Base-by-base conservation (phyloP, 768 basidiomycete species). In the Erythrobasidium yunnanense region DNA sequence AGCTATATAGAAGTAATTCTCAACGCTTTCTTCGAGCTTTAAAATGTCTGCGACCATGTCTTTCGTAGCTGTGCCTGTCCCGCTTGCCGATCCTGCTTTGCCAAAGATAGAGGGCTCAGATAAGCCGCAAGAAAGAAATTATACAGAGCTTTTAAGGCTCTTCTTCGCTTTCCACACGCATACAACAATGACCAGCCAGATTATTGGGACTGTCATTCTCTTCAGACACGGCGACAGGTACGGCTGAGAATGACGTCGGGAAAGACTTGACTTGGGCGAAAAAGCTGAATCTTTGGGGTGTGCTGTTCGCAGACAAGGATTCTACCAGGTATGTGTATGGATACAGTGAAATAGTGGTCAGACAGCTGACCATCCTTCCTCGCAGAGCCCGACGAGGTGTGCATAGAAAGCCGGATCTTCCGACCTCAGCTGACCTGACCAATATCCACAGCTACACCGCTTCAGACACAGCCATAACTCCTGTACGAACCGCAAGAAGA, bases 381-480 rank as follows among this genome's bases (percentile, higher is more conserved):
- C n/a, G 38, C 11, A 42, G 38, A 42, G 38, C 38, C 38, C 38
- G 38, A 42, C 38, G 38, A 42, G 38, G 38, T 42, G 38, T 11
- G 11, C n/a, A n/a, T 11, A 42, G 11, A 42, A 11, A 11, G 11
- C 38, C n/a, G 11, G n/a, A 11, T n/a, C n/a, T 42, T 42, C 38
- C 38, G 11, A 11, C n/a, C 38, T n/a, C 38, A 11, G 38, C 38
- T 42, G 38, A n/a, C 38, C n/a, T 11, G 11, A 11, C n/a, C n/a
- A 42, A 11, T 42, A 11, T n/a, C 38, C n/a, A n/a, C 38, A 42
- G 38, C 2, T 67, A 67, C 35, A 67, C 57, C 13, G 23, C 66
- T 5, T 27, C 62, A 34, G 49, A 62, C n/a, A 67, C 66, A 8
- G 42, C 23, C 4, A 62, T 67, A 27, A 67, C 66, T 30, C 62